Base-by-base conservation (phyloP, 1,284 basidiomycete species). In the Phellopilus nigrolimitatus region DNA sequence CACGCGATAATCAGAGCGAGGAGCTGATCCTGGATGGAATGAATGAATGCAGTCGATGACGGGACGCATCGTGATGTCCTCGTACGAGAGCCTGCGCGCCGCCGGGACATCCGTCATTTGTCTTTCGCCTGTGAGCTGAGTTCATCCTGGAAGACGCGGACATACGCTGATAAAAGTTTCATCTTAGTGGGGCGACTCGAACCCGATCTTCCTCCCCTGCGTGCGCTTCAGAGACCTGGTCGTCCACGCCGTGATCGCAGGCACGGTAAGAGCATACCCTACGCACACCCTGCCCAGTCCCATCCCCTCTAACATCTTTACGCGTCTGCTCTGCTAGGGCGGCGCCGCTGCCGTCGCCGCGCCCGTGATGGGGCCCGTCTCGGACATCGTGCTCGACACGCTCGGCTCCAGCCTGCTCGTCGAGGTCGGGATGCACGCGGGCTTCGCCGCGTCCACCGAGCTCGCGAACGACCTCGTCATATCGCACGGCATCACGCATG, bases 51-150 rank as follows among this genome's bases (percentile, higher is more conserved):
- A 82, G 80, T 80, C 79, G 4, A 77, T 83, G 72, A 78, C 79
- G 3, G 81, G 82, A 9, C 67, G 80, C 49, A 78, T 84, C 50
- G 77, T 81, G n/a, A 73, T 81, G 70, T 79, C 80, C 9, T 79
- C 79, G 3, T 81, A 79, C 62, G 79, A 82, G 65, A 76, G 78
- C 21, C 63, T 83, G 27, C 70, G 77, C 42, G 79, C 80, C 1
- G 73, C 79, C 21, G 80, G 81, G 13, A 81, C 76, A 3, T 80
- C 66, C 49, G 71, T 83, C 15, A 62, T 83, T 12, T 84, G 81
- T 62, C 69, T 83, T 40, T 82, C 79, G 5, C 79, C 80, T 51
- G 79, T 81, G 60, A 58, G 74, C 69, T 36, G 47, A 56, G 33
- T 47, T 33, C 37, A 33, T 22, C 28, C 15, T 37, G 6, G 49